Conservation (phyloP, 148 eudicot genomes). For the Cornus florida region DNA sequence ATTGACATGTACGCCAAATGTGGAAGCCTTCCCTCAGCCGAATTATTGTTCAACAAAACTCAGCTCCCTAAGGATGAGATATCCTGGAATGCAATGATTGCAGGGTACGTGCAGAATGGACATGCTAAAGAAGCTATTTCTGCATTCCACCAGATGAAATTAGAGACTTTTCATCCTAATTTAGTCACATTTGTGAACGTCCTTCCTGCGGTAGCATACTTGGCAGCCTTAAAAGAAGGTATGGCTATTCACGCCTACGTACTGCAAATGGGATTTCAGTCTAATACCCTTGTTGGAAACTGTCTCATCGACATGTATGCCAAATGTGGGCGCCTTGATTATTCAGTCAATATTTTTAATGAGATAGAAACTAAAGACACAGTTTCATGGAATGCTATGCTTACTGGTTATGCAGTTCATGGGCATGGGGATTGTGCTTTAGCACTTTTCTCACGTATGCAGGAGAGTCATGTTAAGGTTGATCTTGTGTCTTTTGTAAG, state of each 20-base stretch:
- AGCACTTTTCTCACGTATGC: constrained; percentile 51
- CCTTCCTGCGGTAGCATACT: constrained; percentile 59
- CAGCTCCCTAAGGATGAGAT: constrained; percentile 47
- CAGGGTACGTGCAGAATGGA: constrained; percentile 53
- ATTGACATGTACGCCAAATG: constrained; percentile 78
- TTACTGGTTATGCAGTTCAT: constrained; percentile 58
- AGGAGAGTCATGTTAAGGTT: constrained; percentile 28
- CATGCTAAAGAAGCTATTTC: constrained; percentile 48
- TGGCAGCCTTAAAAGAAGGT: constrained; percentile 53
- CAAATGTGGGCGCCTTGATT: constrained; percentile 64
- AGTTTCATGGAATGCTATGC: constrained; percentile 72
- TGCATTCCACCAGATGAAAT: constrained; percentile 48
- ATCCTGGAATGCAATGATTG: constrained; percentile 64
- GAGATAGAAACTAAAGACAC: constrained; percentile 52
- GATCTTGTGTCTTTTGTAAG: constrained; percentile 59
- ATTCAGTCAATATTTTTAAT: constrained; percentile 46
- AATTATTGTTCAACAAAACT: constrained; percentile 42
- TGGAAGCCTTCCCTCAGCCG: constrained; percentile 41
- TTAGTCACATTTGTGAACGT: constrained; percentile 52
- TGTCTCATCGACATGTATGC: constrained; percentile 72
- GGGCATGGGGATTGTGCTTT: constrained; percentile 53
- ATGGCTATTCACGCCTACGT: constrained; percentile 49
- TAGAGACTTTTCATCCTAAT: constrained; percentile 44
- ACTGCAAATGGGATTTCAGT: constrained; percentile 45
- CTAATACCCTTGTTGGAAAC: constrained; percentile 46